These are phyloP conservation scores for Canna indica DNA, from an alignment of 176 grass and related monocot species.

Conservation along the genomic window DNA sequence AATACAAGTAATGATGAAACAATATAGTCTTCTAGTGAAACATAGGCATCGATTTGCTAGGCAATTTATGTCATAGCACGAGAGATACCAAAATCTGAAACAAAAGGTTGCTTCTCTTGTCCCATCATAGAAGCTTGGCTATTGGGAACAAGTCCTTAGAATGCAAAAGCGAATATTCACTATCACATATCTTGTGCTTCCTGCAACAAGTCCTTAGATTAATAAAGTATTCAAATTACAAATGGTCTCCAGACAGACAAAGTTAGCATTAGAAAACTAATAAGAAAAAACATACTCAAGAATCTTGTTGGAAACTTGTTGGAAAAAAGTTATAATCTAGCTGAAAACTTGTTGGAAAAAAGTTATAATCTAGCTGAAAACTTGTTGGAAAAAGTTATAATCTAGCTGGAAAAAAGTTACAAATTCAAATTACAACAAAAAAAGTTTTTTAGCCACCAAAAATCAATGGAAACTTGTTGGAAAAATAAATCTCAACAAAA, in stretches of 20 bases:
- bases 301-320: slow-evolving; percentile 47
- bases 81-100: no score
- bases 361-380: no score
- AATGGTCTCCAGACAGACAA: background rate
- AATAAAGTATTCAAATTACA: background rate
- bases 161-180: slow-evolving; percentile 55
- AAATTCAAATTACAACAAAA: slow-evolving; percentile 16
- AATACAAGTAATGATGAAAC: background rate
- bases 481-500: background rate
- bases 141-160: slow-evolving; percentile 70
- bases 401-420: no score
- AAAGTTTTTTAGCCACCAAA: background rate
- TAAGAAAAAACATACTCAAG: slow-evolving; percentile 47
- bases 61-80: no score
- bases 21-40: background rate
- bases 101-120: no score
- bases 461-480: background rate
- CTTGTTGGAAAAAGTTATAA: no score
- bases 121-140: no score
- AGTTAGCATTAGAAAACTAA: background rate
- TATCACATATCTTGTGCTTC: slow-evolving; percentile 71
- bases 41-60: no score
- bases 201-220: slow-evolving; percentile 20
- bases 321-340: no score
- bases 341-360: no score